Evolutionary conservation across 306 rosid genomes (phyloP), one percentile per base, ranked within the genome.

Genomic region (Cucurbita maxima): DNA sequence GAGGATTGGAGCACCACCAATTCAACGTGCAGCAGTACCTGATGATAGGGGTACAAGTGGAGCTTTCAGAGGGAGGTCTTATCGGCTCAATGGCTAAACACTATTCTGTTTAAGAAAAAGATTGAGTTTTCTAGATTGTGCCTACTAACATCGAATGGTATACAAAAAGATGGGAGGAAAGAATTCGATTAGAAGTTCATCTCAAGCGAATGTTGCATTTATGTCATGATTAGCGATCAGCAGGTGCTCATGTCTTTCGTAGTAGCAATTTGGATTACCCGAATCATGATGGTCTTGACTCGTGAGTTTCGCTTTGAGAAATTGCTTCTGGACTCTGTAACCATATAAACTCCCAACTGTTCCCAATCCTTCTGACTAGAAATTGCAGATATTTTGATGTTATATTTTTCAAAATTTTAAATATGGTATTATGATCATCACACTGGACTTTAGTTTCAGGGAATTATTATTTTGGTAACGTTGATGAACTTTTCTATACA

Each of bases 31-130:
- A n/a, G 87, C 67, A 4, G 50, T 79, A 58, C 80, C 81, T 22
- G 90, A 87, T 45, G 90, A 86, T 36, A 84, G 83, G 0, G n/a
- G 76, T 55, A 59, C 96, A 0, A 92, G 96, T 50, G 81, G 8
- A 40, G 78, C 91, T 77, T 95, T 95, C 86, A 84, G 97, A 74
- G 99, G 97, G 75, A 89, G 97, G 80, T 82, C 96, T 30, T 81
- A 89, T 72, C 84, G 99, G 41, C 90, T 89, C 11, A 73, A 72
- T 53, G 96, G 77, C 36, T 91, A 83, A 77, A 16, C 59, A 8
- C 43, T 57, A 19, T 14, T 51, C 16, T 19, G 8, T 34, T 37
- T 8, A 9, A 10, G 70, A 68, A 30, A 18, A 5, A 8, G 5
- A 2, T 69, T 30, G 34, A 47, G 1, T 0, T 22, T 69, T 69